Evolutionary conservation across 2,329 filamentous ascomycete species (phyloP), one percentile per base, ranked within the genome.

Genomic region (Fusarium nisikadoi): DNA sequence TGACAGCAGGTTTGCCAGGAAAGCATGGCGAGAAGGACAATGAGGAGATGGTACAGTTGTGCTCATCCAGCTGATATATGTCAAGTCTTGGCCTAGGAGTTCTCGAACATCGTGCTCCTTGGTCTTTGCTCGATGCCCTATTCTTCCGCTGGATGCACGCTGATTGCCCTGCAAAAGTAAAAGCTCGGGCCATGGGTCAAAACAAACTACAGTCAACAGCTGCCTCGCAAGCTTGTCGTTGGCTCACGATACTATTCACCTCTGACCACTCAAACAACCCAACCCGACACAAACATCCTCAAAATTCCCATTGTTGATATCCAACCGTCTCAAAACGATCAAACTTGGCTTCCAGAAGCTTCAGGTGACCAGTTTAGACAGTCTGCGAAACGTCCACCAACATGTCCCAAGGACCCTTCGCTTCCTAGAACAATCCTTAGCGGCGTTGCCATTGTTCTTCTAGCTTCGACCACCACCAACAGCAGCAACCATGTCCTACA

Each of bases 371-470:
- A 52, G 17, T 39, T 19, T n/a, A 7, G 23, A 36, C 8, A 39
- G 16, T 31, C 6, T 25, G 19, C 13, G 20, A 10, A 33, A 14
- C 43, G 35, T 23, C 29, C 23, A 31, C 16, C 20, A 25, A 23
- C 35, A 23, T 38, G 65, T 47, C 39, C 35, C 45, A 12, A 39
- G 49, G 33, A 10, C 49, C 49, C 10, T 27, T 53, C 17, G 31
- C 36, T 43, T 64, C 41, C 5, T 47, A 3, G 50, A 52, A 68
- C 65, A 68, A 68, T 68, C 55, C 25, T 53, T 64, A 64, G 65
- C 25, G 65, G 35, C 45, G 25, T 69, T 47, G 43, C 39, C n/a
- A 69, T 68, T 68, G 65, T 69, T 58, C 25, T 35, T 59, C 39
- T 29, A 53, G 31, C 33, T 33, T 35, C 25, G 17, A 43, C 33